Evolutionary conservation across 345 rosid genomes (phyloP), one percentile per base, ranked within the genome.

Genomic region (Nasturtium officinale): DNA sequence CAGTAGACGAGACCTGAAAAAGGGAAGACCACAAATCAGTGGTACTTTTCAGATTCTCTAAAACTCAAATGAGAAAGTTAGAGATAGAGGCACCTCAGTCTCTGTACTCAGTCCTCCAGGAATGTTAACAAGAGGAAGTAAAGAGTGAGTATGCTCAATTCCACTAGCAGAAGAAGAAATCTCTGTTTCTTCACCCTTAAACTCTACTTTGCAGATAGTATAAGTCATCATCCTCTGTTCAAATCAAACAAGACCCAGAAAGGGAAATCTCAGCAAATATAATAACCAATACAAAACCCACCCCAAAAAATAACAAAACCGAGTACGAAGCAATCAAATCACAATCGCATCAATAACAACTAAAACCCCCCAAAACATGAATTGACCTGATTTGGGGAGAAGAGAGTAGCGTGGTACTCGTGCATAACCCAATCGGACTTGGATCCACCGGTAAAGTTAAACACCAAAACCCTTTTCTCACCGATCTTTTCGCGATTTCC

Each of bases 401-500:
- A 28, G 11, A 61, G 3, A 0, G 62, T 56, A 63, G 72, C 66
- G 17, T 1, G 38, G 3, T 43, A 69, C 63, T 85, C 90, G 5
- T 83, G 80, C 21, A 69, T 74, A 3, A 79, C 54, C 77, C 77
- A 88, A 0, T 50, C 33, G 2, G 85, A 73, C 46, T 67, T 73
- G 0, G 38, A 25, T 0, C 71, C 69, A 8, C 21, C 61, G 1
- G 1, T 42, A 73, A 3, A 12, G 5, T 82, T 66, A 64, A 84
- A 87, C 69, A 80, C 82, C 33, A 87, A 66, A 28, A 78, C 75
- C 77, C 77, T 84, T 73, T 73, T 87, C 7, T 55, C 73, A 29
- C 89, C 89, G 3, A 85, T 81, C 60, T 65, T 56, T 3, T 21
- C 6, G 2, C 35, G 28, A 0, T 40, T 33, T 3, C 56, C 68